A percentile compares a stretch with the other conserved stretches of the same genome.
Conservation (phyloP, 2,329 filamentous ascomycete species). For the Parascedosporium putredinis region DNA sequence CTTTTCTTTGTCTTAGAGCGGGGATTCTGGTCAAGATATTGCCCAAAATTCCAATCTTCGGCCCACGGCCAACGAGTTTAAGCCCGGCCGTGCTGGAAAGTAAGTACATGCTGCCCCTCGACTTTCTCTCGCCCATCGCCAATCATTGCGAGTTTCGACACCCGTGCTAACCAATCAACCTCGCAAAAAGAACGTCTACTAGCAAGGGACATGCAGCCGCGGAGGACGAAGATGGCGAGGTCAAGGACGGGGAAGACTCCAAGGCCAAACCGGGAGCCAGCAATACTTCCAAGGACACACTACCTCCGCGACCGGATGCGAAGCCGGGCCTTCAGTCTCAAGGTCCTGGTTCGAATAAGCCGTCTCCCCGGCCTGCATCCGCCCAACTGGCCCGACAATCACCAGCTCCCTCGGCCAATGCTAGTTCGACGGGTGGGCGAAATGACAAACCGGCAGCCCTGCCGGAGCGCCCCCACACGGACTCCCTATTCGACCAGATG, state of each 20-base stretch:
- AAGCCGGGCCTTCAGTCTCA: neutral
- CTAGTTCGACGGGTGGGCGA: conserved; percentile 7
- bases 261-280: conserved; percentile 13
- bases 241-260: conserved; percentile 44
- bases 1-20: too few relatives aligned
- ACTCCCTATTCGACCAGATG: conserved; percentile 49
- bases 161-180: too few relatives aligned
- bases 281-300: conserved; percentile 19
- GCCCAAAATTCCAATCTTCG: conserved; percentile 34
- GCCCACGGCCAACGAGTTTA: conserved; percentile 54
- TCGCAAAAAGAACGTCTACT: too few relatives aligned
- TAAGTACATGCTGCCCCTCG: conserved; percentile 15
- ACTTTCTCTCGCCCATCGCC: conserved; percentile 11
- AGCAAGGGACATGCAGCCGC: conserved; percentile 15
- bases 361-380: neutral
- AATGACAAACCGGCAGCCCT: conserved; percentile 21
- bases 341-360: neutral
- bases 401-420: conserved; percentile 12
- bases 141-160: neutral
- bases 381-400: conserved; percentile 6
- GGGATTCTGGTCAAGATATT: conserved; percentile 18
- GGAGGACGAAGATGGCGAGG: conserved; percentile 64
- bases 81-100: conserved; percentile 34
- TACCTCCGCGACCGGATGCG: conserved; percentile 21
- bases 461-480: conserved; percentile 26